phyloP scores from a whole-genome alignment of 2,329 filamentous ascomycete species.

The Sclerotinia glacialis region DNA sequence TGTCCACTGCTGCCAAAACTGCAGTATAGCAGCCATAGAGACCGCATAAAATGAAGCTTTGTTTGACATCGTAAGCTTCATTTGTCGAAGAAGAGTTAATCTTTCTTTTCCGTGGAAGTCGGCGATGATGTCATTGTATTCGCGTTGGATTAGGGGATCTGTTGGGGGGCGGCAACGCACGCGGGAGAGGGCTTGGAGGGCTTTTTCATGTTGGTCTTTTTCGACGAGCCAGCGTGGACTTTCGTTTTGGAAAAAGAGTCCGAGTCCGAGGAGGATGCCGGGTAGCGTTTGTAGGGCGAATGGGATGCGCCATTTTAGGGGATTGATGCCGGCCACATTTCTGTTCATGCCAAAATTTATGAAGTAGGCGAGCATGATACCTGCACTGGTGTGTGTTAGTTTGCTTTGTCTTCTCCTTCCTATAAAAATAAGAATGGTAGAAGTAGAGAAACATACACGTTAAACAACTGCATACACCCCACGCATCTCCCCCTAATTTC shows the following conservation, averaged over 20 bases:
- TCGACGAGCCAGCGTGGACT: slow-evolving; percentile 65
- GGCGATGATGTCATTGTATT: slow-evolving; percentile 49
- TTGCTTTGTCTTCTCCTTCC: background rate
- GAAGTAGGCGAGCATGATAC: slow-evolving; percentile 25
- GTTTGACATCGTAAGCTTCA: slow-evolving; percentile 26
- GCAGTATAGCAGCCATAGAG: slow-evolving; percentile 41
- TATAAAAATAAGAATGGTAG: too few species aligned
- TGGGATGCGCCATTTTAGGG: slow-evolving; percentile 51
- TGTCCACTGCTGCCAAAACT: slow-evolving; percentile 69
- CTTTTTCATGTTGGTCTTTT: slow-evolving; percentile 62
- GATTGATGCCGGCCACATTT: slow-evolving; percentile 3
- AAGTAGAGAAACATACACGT: slow-evolving; percentile 21
- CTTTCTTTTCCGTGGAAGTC: slow-evolving; percentile 48
- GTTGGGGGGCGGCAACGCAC: slow-evolving; percentile 49
- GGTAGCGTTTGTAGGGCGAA: slow-evolving; percentile 62
- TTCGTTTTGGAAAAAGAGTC: slow-evolving; percentile 58
- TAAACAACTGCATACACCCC: slow-evolving; percentile 26
- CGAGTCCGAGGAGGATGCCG: slow-evolving; percentile 56
- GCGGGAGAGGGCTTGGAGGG: slow-evolving; percentile 53
- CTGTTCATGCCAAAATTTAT: slow-evolving; percentile 22
- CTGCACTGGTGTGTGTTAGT: slow-evolving; percentile 6
- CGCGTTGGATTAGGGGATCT: slow-evolving; percentile 50
- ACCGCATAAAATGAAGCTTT: slow-evolving; percentile 42
- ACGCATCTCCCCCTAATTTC: slow-evolving; percentile 25
- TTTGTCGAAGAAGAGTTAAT: slow-evolving; percentile 43